Percentiles rank a stretch among this genome's conserved stretches.
Conservation (phyloP, 352 stramenopile genomes). For the Vaucheria bursata region DNA sequence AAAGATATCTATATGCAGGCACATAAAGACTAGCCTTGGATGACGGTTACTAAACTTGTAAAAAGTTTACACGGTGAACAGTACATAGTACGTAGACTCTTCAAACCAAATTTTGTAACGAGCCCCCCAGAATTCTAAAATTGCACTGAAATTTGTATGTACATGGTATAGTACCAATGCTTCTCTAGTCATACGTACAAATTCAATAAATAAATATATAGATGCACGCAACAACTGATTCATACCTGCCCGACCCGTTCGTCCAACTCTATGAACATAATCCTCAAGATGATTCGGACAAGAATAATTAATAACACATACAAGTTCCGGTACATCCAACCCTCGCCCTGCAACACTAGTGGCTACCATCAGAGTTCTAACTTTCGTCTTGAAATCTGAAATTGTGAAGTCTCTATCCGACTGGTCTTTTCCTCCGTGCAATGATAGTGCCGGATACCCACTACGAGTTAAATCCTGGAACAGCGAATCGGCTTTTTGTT, state of each 20-base stretch:
- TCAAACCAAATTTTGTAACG: too few species aligned
- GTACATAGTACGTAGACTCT: too few species aligned
- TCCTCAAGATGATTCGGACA: slow-evolving; percentile 98
- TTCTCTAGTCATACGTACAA: neutral
- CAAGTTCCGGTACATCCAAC: slow-evolving; percentile 93
- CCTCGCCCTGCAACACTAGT: slow-evolving; percentile 60
- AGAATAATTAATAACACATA: slow-evolving; percentile 99
- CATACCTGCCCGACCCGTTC: slow-evolving; percentile 30
- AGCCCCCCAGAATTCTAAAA: too few species aligned
- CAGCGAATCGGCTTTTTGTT: slow-evolving; percentile 61
- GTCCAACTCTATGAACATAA: slow-evolving; percentile 92
- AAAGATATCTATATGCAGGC: too few species aligned
- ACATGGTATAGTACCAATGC: too few species aligned
- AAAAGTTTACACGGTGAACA: too few species aligned
- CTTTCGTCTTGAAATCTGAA: slow-evolving; percentile 94
- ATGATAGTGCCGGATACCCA: slow-evolving; percentile 85
- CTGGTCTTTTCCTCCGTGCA: slow-evolving; percentile 98
- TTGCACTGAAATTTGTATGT: too few species aligned
- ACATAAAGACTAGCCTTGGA: too few species aligned
- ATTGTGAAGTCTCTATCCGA: slow-evolving; percentile 97
- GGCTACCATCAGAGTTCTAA: slow-evolving; percentile 74
- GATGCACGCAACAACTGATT: too few species aligned
- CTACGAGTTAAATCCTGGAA: slow-evolving; percentile 79
- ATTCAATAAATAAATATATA: slow-evolving; percentile 9
- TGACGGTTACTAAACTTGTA: too few species aligned